These are phyloP conservation scores for Phytophthora citricola DNA, from an alignment of 352 stramenopile genomes.

Conservation along the genomic window DNA sequence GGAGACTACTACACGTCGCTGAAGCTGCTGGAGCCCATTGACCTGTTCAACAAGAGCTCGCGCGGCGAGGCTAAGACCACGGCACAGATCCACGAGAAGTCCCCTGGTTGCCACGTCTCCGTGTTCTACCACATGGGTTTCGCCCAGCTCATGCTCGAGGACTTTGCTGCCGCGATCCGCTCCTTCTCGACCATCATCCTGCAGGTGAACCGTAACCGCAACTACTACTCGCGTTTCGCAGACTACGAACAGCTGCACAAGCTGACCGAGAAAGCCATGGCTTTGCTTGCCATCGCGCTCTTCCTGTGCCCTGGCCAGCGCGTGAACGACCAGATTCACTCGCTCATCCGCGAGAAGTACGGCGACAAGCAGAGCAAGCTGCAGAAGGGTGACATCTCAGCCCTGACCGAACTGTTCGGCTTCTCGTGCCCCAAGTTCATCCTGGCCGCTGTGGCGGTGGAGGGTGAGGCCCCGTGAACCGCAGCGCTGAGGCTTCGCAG, in stretches of 20 bases:
- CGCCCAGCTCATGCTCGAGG: conserved; percentile 96
- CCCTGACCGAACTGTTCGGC: conserved; percentile 91
- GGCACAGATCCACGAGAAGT: conserved; percentile 90
- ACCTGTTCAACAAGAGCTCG: conserved; percentile 88
- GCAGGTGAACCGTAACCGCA: conserved; percentile 89
- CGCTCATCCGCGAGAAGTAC: conserved; percentile 95
- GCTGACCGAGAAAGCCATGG: conserved; percentile 95
- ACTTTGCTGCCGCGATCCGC: conserved; percentile 94
- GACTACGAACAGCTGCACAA: conserved; percentile 96
- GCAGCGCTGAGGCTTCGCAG: conserved; percentile 67
- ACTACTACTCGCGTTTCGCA: conserved; percentile 92
- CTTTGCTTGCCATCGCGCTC: conserved; percentile 91
- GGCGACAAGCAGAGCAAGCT: conserved; percentile 90
- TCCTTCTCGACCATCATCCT: conserved; percentile 92
- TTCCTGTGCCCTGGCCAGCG: conserved; percentile 89
- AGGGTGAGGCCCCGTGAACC: conserved; percentile 62
- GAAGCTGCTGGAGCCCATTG: conserved; percentile 90
- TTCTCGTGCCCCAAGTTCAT: conserved; percentile 97
- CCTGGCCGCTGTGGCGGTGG: conserved; percentile 75
- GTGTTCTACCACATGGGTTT: conserved; percentile 98
- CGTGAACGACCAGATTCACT: conserved; percentile 87
- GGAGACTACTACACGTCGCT: conserved; percentile 97
- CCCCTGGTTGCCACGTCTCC: conserved; percentile 93
- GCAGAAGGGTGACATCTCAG: conserved; percentile 80
- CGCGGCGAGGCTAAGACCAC: conserved; percentile 56